Conservation (phyloP, 2,329 filamentous ascomycete genomes). For the Colletotrichum echinochloae region DNA sequence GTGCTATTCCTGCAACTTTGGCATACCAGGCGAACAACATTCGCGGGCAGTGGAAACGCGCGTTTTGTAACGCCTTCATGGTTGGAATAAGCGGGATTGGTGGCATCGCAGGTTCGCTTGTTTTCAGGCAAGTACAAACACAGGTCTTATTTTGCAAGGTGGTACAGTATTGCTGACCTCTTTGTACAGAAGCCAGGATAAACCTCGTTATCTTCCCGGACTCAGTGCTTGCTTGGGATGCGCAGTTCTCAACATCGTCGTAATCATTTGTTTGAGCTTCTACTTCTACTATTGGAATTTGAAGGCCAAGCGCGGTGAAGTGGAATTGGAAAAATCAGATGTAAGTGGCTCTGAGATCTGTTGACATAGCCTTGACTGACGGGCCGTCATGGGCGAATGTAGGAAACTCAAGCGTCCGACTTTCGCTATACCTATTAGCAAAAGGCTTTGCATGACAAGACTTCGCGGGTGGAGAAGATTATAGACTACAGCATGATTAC, state of each 20-base stretch:
- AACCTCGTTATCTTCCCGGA: conserved; percentile 27
- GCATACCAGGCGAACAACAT: conserved; percentile 41
- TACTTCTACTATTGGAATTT: conserved; percentile 31
- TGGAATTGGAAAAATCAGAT: conserved; percentile 35
- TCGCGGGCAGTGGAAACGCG: conserved; percentile 41
- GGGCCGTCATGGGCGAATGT: not conserved
- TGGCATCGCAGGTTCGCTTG: conserved; percentile 38
- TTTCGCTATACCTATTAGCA: conserved; percentile 31
- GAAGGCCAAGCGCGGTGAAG: conserved; percentile 14
- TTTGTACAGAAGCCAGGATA: conserved; percentile 20
- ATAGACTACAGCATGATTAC: not conserved
- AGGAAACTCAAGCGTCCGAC: conserved; percentile 29
- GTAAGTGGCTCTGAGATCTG: not conserved
- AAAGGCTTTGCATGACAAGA: fast-evolving
- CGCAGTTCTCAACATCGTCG: conserved; percentile 25
- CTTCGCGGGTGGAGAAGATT: not conserved
- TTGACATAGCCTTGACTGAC: not conserved
- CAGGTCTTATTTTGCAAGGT: not conserved
- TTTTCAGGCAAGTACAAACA: conserved; percentile 34
- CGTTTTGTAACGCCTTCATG: conserved; percentile 39
- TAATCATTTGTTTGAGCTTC: conserved; percentile 15
- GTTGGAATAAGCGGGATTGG: conserved; percentile 39
- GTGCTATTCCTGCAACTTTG: conserved; percentile 32
- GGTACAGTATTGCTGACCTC: not conserved
- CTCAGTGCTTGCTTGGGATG: conserved; percentile 29